Evolutionary conservation across 805 yeast genomes (phyloP).

Genomic region (Metschnikowia vanudenii): DNA sequence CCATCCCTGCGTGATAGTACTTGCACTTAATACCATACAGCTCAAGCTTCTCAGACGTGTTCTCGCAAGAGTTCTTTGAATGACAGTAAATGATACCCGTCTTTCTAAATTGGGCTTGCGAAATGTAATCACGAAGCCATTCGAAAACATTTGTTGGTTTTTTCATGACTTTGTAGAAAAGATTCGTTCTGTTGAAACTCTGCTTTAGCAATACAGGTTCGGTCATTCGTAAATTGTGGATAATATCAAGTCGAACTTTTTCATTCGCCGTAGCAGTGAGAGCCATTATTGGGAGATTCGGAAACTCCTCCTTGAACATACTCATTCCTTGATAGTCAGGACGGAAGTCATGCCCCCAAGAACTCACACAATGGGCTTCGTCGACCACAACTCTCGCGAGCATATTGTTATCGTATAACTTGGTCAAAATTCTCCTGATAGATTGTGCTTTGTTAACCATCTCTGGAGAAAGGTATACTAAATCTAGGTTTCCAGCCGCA

Average conservation of each 20-base stretch:
- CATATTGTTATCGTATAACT: constrained; percentile 50
- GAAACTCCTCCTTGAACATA: constrained; percentile 68
- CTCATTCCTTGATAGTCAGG: constrained; percentile 89
- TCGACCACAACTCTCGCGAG: constrained; percentile 90
- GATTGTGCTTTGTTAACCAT: constrained; percentile 78
- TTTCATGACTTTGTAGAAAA: constrained; percentile 71
- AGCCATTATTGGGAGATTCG: constrained; percentile 89
- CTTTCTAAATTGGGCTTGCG: constrained; percentile 47
- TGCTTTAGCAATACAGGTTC: constrained; percentile 72
- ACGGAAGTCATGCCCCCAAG: constrained; percentile 98
- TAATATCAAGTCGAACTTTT: constrained; percentile 81
- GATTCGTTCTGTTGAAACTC: constrained; percentile 87
- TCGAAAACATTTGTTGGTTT: constrained; percentile 58
- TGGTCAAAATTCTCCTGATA: constrained; percentile 61
- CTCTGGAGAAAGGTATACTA: constrained; percentile 91
- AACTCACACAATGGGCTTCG: constrained; percentile 97
- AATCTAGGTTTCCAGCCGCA: constrained; percentile 62
- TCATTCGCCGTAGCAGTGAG: constrained; percentile 96
- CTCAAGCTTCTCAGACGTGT: constrained; percentile 60
- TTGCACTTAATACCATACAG: constrained; percentile 64
- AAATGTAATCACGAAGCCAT: constrained; percentile 58
- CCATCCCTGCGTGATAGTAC: constrained; percentile 95
- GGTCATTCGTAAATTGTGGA: constrained; percentile 66
- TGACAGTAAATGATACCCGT: constrained; percentile 94
- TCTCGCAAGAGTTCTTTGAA: constrained; percentile 86